Evolutionary conservation across 768 basidiomycete genomes (phyloP), one percentile per base, ranked within the genome.

Genomic region (Mrakia frigida): DNA sequence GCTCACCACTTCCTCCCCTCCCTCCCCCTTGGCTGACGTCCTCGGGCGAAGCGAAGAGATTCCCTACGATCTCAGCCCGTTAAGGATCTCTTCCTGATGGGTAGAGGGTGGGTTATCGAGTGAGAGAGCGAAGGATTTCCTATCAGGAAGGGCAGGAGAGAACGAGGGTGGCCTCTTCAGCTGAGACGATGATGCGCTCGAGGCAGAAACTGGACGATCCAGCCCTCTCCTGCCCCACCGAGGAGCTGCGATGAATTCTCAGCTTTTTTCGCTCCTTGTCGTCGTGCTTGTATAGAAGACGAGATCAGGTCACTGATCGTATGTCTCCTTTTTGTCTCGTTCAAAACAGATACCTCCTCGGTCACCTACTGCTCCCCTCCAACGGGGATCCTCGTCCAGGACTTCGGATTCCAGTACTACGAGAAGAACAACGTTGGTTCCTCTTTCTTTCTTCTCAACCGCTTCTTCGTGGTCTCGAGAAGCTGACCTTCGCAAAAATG

Each of bases 281-380:
- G 5, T 18, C 16, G 33, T 10, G 33, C 2, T 21, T 6, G 18
- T 35, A 61, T 61, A 28, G n/a, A 14, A 18, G 23, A 14, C 33
- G 7, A 37, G 7, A 31, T 25, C 39, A 39, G 37, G 2, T 39
- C 35, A 21, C 65, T 68, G 65, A 68, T 23, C 18, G n/a, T n/a
- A n/a, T n/a, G n/a, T n/a, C 21, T 35, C 23, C 16, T 23, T 37
- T 41, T 41, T 16, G 14, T 68, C n/a, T 16, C 18, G 25, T 37
- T 68, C 37, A 50, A 50, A 50, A 18, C 81, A 93, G 92, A 91
- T 83, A 92, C 92, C 39, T 92, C 91, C 28, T 93, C 92, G 75
- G 91, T 94, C 81, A 91, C 92, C 41, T 94, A 94, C 82, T 94
- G 92, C 84, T 85, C 89, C 71, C 89, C 91, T 53, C 92, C 92